A percentile compares a stretch with the other conserved stretches of the same genome.
Conservation (phyloP, 2,329 filamentous ascomycete species). For the Cladosporium sp. region DNA sequence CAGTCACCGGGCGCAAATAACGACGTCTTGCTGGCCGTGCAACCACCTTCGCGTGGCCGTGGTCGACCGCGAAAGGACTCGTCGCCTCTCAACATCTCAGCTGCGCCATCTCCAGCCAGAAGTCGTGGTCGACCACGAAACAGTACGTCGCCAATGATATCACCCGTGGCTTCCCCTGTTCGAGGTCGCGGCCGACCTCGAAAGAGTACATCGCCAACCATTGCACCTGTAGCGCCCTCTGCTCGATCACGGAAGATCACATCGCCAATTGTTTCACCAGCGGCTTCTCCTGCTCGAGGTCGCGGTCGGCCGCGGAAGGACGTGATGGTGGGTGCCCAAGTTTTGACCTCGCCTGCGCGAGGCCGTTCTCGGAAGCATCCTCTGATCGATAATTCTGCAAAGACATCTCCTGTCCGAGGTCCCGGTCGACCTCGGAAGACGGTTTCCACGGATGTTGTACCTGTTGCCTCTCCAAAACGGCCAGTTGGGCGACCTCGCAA, state of each 20-base stretch:
- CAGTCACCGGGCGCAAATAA: not conserved
- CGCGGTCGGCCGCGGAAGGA: constrained; percentile 22
- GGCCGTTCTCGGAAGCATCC: constrained; percentile 16
- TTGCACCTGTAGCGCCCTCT: too few relatives aligned
- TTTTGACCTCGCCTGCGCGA: constrained; percentile 5
- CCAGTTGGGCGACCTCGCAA: constrained; percentile 2
- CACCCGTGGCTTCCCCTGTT: not conserved
- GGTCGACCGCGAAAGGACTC: constrained; percentile 22
- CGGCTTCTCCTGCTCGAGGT: too few relatives aligned
- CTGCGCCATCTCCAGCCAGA: constrained; percentile 3
- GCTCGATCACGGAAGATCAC: not conserved
- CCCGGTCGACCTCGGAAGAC: not conserved
- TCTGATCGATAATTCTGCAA: not conserved
- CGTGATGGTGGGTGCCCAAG: not conserved
- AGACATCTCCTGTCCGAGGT: not conserved
- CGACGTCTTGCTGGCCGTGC: not conserved
- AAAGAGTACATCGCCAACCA: too few relatives aligned
- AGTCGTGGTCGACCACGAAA: constrained; percentile 17
- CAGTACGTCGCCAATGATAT: not conserved
- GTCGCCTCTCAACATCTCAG: not conserved
- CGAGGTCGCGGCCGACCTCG: not conserved
- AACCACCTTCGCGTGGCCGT: constrained; percentile 3
- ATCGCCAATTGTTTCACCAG: not conserved
- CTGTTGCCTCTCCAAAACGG: not conserved
- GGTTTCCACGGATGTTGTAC: too few relatives aligned